Evolutionary conservation across 2,329 filamentous ascomycete species (phyloP).

Genomic region (Colletotrichum musicola): DNA sequence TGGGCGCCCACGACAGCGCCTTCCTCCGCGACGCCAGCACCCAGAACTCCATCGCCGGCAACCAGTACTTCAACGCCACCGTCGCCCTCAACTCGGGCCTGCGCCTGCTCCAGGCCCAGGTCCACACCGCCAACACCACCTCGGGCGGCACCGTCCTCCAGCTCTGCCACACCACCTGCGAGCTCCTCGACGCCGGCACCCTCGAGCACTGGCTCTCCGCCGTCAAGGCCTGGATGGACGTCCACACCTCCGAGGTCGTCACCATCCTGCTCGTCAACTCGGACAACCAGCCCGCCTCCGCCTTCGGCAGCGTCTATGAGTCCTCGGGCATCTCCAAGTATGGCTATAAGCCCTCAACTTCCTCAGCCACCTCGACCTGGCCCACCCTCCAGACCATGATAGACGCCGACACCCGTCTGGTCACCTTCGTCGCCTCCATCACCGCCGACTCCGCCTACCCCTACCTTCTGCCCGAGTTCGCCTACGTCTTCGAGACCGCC

Average conservation of each 20-base stretch:
- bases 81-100: constrained; percentile 78
- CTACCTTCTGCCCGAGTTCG: constrained; percentile 74
- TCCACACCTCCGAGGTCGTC: constrained; percentile 79
- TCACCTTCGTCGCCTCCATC: constrained; percentile 76
- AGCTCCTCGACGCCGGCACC: constrained; percentile 76
- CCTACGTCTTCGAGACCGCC: constrained; percentile 78
- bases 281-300: constrained; percentile 66
- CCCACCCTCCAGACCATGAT: constrained; percentile 81
- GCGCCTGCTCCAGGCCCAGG: constrained; percentile 78
- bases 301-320: constrained; percentile 68
- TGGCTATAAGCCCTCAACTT: constrained; percentile 68
- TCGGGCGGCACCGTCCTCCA: constrained; percentile 57
- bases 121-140: constrained; percentile 70
- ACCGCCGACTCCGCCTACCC: constrained; percentile 57
- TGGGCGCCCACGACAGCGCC: constrained; percentile 81
- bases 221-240: constrained; percentile 77
- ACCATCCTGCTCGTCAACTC: constrained; percentile 81
- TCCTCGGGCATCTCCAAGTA: constrained; percentile 71
- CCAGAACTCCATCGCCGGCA: constrained; percentile 73
- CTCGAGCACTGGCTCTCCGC: constrained; percentile 72
- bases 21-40: constrained; percentile 76
- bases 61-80: constrained; percentile 81
- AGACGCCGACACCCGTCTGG: constrained; percentile 70
- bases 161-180: constrained; percentile 78
- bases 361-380: constrained; percentile 65